Base-by-base conservation (phyloP, 345 rosid species). In the Citrus mangshanensis region DNA sequence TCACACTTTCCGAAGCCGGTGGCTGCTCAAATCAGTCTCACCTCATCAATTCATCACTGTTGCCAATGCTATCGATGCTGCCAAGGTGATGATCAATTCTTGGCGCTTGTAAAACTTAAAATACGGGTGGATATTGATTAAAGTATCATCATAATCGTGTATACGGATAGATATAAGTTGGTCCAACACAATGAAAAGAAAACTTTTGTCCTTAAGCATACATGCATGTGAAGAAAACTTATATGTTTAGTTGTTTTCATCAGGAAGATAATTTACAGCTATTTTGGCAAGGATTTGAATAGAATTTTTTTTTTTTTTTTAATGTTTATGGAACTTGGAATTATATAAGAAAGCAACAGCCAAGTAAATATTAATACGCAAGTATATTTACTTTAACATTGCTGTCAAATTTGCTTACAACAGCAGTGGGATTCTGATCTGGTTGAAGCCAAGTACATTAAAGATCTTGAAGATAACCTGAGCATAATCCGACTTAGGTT, bases 361-460 rank as follows among this genome's bases (percentile, higher is more conserved):
- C 16, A 46, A 12, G 18, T 46, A 3, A 46, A 0, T 46, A 46
- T 46, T 46, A 46, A 0, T 46, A 3, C 1, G 51, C 51, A 13
- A 42, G 51, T 46, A 13, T 13, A 3, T 46, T 13, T 13, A 13
- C 18, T 46, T n/a, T n/a, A n/a, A n/a, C n/a, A n/a, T n/a, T 42
- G 42, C 7, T 70, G 64, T 2, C 19, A 35, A 54, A 6, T 66
- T 30, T 42, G 5, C 37, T 61, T 51, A 13, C 51, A 46, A 34
- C 89, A 93, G 98, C 95, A 93, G 87, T 93, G 98, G 98, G 98
- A 93, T 79, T n/a, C 85, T 16, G 96, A 93, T 60, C 83, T 90
- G 27, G 91, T 89, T 70, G 98, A 93, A 86, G 92, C 92, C 38
- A 85, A 79, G 84, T 88, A 88, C 77, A 88, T 92, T 13, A 90